phyloP scores from a whole-genome alignment of 2,329 filamentous ascomycete genomes.

The Ophiostoma populinum region DNA sequence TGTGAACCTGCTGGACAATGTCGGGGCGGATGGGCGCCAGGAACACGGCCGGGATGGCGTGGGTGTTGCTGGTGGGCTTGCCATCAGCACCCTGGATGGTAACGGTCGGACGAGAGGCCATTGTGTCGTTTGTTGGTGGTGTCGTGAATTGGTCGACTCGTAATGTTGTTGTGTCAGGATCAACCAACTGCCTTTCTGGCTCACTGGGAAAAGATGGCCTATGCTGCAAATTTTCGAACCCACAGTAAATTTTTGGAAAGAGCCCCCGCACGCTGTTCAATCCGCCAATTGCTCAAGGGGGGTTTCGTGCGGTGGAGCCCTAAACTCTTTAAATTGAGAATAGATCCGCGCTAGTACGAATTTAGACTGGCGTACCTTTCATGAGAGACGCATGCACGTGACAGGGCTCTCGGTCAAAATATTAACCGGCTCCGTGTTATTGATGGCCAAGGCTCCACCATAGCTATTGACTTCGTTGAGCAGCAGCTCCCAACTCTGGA shows the following conservation, averaged over 20 bases:
- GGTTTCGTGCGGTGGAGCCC: constrained; percentile 11
- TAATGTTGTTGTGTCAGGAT: constrained; percentile 2
- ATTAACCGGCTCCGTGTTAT: constrained; percentile 2
- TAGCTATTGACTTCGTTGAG: too few relatives aligned
- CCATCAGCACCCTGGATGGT: constrained; percentile 95
- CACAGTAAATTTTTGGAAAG: constrained; percentile 5
- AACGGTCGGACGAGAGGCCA: constrained; percentile 95
- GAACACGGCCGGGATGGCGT: constrained; percentile 94
- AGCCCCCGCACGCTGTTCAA: not conserved
- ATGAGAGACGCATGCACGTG: constrained; percentile 3
- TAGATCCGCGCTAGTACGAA: constrained; percentile 1
- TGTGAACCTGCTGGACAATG: constrained; percentile 98
- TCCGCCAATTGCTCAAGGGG: not conserved
- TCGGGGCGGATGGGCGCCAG: constrained; percentile 92
- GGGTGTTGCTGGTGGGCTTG: constrained; percentile 72
- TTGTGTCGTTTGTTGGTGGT: constrained; percentile 22
- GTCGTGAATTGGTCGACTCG: constrained; percentile 5
- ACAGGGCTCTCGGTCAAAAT: constrained; percentile 5
- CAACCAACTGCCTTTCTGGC: not conserved
- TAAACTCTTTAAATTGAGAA: not conserved
- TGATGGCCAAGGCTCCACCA: not conserved
- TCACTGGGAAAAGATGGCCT: not conserved
- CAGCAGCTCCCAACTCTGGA: too few relatives aligned
- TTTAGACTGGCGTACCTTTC: not conserved
- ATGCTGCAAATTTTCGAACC: constrained; percentile 5